phyloP scores from a whole-genome alignment of 2,329 filamentous ascomycete species.

The Aspergillus aculeatus region DNA sequence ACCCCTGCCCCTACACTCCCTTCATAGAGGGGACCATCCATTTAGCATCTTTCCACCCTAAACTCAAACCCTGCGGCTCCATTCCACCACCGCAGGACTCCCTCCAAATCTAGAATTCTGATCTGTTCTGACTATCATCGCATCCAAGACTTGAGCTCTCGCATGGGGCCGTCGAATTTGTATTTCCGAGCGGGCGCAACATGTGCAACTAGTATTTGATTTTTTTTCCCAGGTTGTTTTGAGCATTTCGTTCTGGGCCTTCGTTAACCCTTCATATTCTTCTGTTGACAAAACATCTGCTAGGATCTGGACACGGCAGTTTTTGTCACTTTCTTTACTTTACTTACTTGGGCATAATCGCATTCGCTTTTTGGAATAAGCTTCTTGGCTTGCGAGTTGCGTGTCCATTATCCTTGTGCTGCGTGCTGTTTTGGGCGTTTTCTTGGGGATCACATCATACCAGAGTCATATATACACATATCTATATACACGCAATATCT shows the following conservation, averaged over 20 bases:
- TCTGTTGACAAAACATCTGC: background rate
- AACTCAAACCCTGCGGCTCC: background rate
- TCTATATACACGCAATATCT: background rate
- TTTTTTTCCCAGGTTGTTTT: background rate
- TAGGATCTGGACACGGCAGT: background rate
- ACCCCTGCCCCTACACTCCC: conserved; percentile 26
- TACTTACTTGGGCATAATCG: background rate
- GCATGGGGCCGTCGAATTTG: background rate
- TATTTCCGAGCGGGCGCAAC: background rate
- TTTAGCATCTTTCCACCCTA: background rate
- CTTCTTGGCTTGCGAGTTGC: background rate
- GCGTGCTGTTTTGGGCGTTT: too few species aligned
- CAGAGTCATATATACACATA: background rate
- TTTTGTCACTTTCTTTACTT: background rate
- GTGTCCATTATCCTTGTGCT: too few species aligned
- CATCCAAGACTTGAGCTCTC: background rate
- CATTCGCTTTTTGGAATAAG: background rate
- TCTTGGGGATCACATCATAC: background rate
- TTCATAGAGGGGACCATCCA: background rate
- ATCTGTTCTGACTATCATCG: background rate
- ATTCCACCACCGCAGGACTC: background rate
- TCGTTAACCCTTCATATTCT: background rate
- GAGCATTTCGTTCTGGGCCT: background rate
- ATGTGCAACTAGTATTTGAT: background rate
- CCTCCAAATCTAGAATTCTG: background rate